Base-by-base conservation (phyloP, 2,329 filamentous ascomycete species). In the Achaetomium macrosporum region DNA sequence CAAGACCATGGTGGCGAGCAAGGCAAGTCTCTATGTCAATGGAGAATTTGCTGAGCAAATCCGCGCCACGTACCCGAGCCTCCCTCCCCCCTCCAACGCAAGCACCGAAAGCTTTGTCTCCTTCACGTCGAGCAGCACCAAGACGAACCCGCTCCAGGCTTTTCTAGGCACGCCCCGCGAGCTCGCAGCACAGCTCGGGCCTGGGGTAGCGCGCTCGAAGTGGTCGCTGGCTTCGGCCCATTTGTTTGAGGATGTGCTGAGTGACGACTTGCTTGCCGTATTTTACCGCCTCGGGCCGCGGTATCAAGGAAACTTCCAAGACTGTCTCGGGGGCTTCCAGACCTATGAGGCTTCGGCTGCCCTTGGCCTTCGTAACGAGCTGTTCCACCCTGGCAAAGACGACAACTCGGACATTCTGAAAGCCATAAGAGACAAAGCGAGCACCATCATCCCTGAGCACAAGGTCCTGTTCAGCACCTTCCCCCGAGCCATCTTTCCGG, bases 251-350 rank as follows among this genome's bases (percentile, higher is more conserved):
- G 89, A 96, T 54, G 81, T 85, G 0, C 74, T 96, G 35, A 96
- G 90, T 54, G 92, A 97, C 65, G 93, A 99, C 68, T 81, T 95
- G 55, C 77, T 99, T 51, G 86, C 92, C 12, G 93, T 99, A 0
- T 89, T 96, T 63, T 89, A 87, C 66, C 88, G 91, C 46, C 83
- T 99, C 16, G 92, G 93, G 0, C 87, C 90, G 20, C 83, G 90
- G 44, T 99, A 99, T 62, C 85, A 90, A 64, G 93, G 93, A 15
- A 99, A 99, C 66, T 96, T 95, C 62, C 93, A 99, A 69, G 93
- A 99, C 65, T 93, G 90, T 61, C 78, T 99, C 13, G 93, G 95
- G 5, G 92, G 90, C 1, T 95, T 99, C 64, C 90, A 97, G 65
- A 99, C 95, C 0, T 99, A 99, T 66, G 84, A 88, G 63, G 92